A percentile compares a stretch with the other conserved stretches of the same genome.
phyloP scores from a whole-genome alignment of 257 asterid species.

The Nicotiana noctiflora region DNA sequence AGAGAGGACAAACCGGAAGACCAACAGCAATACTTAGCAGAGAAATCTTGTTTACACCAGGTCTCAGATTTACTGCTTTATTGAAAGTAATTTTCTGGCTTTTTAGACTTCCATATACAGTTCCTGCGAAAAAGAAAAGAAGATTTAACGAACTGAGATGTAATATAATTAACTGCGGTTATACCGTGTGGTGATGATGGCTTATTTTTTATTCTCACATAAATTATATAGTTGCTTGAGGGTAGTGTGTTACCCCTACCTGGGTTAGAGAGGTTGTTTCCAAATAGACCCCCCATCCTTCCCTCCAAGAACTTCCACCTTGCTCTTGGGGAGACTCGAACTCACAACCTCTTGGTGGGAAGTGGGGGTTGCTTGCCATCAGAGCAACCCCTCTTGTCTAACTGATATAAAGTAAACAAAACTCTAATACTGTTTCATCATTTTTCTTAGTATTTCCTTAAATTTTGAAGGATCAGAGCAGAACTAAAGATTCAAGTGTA shows the following conservation, averaged over 20 bases:
- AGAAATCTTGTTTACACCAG: slow-evolving; percentile 21
- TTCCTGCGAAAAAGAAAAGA: not conserved
- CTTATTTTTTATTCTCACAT: not conserved
- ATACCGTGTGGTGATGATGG: not conserved
- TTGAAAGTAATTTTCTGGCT: slow-evolving; percentile 19
- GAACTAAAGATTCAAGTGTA: not conserved
- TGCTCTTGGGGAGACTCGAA: too few relatives aligned
- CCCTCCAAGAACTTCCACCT: too few relatives aligned
- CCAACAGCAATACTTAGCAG: slow-evolving; percentile 29
- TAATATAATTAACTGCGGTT: not conserved
- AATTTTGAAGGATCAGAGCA: not conserved
- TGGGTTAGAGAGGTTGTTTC: too few relatives aligned
- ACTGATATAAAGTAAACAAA: not conserved
- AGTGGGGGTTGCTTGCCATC: too few relatives aligned
- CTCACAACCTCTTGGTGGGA: too few relatives aligned
- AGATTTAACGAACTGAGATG: not conserved
- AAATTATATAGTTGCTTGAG: not conserved
- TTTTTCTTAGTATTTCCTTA: not conserved
- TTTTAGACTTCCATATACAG: slow-evolving; percentile 22
- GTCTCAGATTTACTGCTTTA: slow-evolving; percentile 15
- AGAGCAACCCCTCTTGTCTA: too few relatives aligned
- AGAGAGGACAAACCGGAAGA: slow-evolving; percentile 22
- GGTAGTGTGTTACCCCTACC: too few relatives aligned
- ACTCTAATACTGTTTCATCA: not conserved
- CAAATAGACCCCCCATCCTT: too few relatives aligned